A percentile compares a stretch with the other conserved stretches of the same genome.
Conservation (phyloP, 805 yeast genomes). For the Lachancea lanzarotensis region DNA sequence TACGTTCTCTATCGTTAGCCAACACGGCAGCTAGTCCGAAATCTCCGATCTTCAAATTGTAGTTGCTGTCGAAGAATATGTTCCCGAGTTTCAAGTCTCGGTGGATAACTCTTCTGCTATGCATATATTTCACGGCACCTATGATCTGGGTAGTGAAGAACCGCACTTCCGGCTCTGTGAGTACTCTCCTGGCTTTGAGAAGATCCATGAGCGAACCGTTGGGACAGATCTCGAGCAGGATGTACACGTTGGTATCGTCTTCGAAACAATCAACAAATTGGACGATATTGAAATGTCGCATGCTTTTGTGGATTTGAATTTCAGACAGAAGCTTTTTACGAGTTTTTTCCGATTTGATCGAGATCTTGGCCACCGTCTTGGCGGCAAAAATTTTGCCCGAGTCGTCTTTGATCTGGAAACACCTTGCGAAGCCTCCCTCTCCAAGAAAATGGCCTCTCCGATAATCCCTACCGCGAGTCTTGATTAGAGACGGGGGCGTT, state of each 20-base stretch:
- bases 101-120: constrained; percentile 85
- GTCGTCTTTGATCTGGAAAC: constrained; percentile 93
- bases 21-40: constrained; percentile 97
- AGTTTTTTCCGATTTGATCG: constrained; percentile 86
- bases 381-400: constrained; percentile 88
- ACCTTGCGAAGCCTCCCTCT: constrained; percentile 98
- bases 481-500: constrained; percentile 92
- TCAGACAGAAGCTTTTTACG: constrained; percentile 78
- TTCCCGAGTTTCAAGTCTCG: constrained; percentile 95
- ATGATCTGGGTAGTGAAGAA: constrained; percentile 84
- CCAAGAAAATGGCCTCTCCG: constrained; percentile 88
- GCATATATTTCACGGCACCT: constrained; percentile 92
- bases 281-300: constrained; percentile 85
- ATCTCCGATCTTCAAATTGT: constrained; percentile 95
- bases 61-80: constrained; percentile 86
- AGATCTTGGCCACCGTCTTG: constrained; percentile 94
- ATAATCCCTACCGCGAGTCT: constrained; percentile 85
- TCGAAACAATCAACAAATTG: constrained; percentile 95
- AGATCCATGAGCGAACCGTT: constrained; percentile 92
- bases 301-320: constrained; percentile 87
- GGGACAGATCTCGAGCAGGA: constrained; percentile 88
- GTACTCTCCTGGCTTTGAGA: constrained; percentile 72
- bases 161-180: constrained; percentile 89
- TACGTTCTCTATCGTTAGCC: constrained; percentile 61
- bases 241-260: constrained; percentile 90